Evolutionary conservation across 495 filamentous ascomycete species (phyloP), one percentile per base, ranked within the genome.

Genomic region (Glonium stellatum): DNA sequence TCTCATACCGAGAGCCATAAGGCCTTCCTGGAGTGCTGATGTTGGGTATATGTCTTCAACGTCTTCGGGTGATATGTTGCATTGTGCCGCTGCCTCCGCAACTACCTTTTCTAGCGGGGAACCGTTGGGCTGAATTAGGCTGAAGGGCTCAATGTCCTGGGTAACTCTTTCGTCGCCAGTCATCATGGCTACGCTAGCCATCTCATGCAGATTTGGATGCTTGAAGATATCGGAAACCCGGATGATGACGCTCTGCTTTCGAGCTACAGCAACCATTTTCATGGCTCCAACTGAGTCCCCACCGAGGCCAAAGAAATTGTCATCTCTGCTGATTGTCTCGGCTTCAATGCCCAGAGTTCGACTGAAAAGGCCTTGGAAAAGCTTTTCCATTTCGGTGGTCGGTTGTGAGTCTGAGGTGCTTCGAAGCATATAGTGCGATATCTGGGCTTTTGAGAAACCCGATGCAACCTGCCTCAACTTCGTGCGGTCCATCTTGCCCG

Each of bases 171-270:
- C 6, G 2, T 21, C 61, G 1, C 42, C 35, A 21, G 19, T 34
- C 12, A 1, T 56, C 13, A 39, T 41, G 15, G 21, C 36, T 21
- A 44, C 1, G 57, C 35, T 0, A 0, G 76, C 76, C 75, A 82
- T 76, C 9, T 80, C 79, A 12, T 65, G 46, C 1, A 81, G 58
- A 0, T 73, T 61, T 0, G 78, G 78, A 21, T 73, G 59, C 35
- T 74, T 73, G 66, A 80, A 82, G 25, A 83, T 79, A 35, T 72
- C 71, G 1, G 75, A 69, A 8, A 82, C 75, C 1, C 66, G 77
- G 19, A 63, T 34, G 13, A 37, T 27, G 35, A 57, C 8, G 23
- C 53, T 56, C 37, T 46, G 52, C n/a, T 55, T 58, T n/a, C 59
- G 47, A n/a, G 59, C 63, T 2, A 54, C 63, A 22, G 62, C 46